A percentile compares a stretch with the other conserved stretches of the same genome.
These are phyloP conservation scores for Pseudogymnoascus sp. DNA, from an alignment of 2,329 filamentous ascomycete genomes.

Conservation along the genomic window DNA sequence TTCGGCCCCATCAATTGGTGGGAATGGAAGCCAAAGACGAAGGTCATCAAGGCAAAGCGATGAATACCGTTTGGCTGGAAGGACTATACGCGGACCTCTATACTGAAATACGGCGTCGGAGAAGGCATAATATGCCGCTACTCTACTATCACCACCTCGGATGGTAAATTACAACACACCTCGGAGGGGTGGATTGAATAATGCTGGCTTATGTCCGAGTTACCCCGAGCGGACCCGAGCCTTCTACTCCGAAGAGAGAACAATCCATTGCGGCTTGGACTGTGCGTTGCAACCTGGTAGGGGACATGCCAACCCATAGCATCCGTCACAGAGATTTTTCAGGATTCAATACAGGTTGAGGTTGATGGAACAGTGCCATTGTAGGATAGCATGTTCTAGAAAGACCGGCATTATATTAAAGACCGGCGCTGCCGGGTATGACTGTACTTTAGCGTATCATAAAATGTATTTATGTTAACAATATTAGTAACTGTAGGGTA, in stretches of 20 bases:
- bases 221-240: background rate
- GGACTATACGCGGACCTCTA: background rate
- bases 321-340: background rate
- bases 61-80: conserved; percentile 7
- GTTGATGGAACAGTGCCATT: background rate
- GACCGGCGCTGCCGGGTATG: background rate
- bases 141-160: background rate
- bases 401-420: background rate
- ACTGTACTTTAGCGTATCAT: conserved; percentile 1
- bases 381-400: background rate
- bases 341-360: background rate
- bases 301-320: background rate
- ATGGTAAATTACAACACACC: background rate
- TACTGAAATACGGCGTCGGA: background rate
- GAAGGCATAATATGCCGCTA: background rate
- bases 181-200: background rate
- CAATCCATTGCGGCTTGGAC: background rate
- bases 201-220: background rate
- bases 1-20: conserved; percentile 50
- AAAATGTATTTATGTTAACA: background rate
- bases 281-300: background rate
- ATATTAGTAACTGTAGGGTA: background rate
- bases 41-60: conserved; percentile 30
- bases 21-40: conserved; percentile 37
- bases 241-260: background rate